Evolutionary conservation across 345 rosid genomes (phyloP), one percentile per base, ranked within the genome.

Genomic region (Kernera saxatilis): DNA sequence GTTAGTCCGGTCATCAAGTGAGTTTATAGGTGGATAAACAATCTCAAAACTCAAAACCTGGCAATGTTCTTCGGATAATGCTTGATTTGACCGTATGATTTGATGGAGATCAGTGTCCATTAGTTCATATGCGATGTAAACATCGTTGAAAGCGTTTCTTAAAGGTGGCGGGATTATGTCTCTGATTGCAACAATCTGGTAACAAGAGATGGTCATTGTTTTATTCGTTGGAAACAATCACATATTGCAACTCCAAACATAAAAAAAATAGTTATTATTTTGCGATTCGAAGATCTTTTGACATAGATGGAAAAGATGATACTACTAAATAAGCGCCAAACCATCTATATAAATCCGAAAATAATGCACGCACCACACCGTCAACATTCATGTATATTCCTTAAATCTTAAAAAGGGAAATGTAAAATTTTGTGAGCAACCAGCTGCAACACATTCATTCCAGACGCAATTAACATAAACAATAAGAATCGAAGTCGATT

Each of bases 101-200:
- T 87, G 98, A 73, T 90, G 90, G 65, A 94, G 84, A 76, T 92
- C 96, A 62, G 96, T 88, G 78, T 92, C 99, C 99, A 92, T 94
- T 22, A 92, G 79, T 77, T 92, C 99, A 79, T 94, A 94, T 4
- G 93, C 98, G 7, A 94, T 92, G 78, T 94, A 94, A 75, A 94
- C 99, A 83, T 94, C 98, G 64, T 94, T 84, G 72, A 94, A 92
- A 19, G 67, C 64, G 43, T 85, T 90, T 74, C 99, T 88, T 79
- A 77, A 85, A 8, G 98, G 88, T 25, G 99, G 98, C 5, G 98
- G 99, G 51, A 94, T 87, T 64, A 94, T 88, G 78, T 94, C 99
- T 85, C 98, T 92, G 78, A 94, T 92, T 64, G 98, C 99, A 79
- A 94, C 96, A 68, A 94, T 92, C 99, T 94, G 88, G 70, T 74